Conservation (phyloP, 2,329 filamentous ascomycete species). For the Metarhizium brunneum region DNA sequence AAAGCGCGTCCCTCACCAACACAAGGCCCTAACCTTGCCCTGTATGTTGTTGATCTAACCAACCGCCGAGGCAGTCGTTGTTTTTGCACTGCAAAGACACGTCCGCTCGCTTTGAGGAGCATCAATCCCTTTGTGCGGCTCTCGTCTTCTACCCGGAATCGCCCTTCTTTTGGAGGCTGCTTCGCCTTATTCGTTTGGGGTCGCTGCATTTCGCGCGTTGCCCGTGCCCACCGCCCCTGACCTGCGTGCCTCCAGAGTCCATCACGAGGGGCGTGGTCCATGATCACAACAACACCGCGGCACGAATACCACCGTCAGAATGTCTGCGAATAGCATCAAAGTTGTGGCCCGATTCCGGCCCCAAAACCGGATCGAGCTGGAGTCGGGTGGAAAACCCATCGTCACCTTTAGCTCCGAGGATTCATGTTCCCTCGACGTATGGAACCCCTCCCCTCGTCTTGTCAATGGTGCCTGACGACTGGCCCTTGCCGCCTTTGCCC, state of each 20-base stretch:
- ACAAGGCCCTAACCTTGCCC: neutral
- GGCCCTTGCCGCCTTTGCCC: neutral
- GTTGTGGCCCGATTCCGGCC: constrained; percentile 97
- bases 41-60: constrained; percentile 1
- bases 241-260: too few species aligned
- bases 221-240: constrained; percentile 1
- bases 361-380: constrained; percentile 89
- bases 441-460: neutral
- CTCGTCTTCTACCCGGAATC: neutral
- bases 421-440: constrained; percentile 76
- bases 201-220: neutral
- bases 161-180: neutral
- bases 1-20: constrained; percentile 2
- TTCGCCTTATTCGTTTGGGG: neutral
- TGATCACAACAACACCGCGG: constrained; percentile 5
- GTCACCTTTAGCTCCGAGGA: constrained; percentile 83
- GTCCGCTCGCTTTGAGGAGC: neutral
- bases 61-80: neutral
- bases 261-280: constrained; percentile 7
- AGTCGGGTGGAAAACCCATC: constrained; percentile 83
- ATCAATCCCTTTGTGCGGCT: neutral
- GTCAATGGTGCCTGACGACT: neutral
- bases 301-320: constrained; percentile 30
- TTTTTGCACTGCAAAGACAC: constrained; percentile 1
- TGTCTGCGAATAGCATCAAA: constrained; percentile 59